Base-by-base conservation (phyloP, 2,329 filamentous ascomycete species). In the Didymosphaeria variabile region DNA sequence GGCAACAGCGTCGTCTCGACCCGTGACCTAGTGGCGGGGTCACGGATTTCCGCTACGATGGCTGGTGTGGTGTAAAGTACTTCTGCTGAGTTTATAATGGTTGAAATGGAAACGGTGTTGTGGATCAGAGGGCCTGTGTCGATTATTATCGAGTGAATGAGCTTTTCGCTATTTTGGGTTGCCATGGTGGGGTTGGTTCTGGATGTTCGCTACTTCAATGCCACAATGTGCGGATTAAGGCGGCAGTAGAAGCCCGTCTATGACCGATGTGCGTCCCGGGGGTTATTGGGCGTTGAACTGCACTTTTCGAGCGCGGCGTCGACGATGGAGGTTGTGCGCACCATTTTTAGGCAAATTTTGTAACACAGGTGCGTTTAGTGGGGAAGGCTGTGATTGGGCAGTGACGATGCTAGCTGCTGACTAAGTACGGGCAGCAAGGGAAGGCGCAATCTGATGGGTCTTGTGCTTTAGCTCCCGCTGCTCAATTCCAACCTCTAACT, bases 91-190 rank as follows among this genome's bases (percentile, higher is more conserved):
- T 87, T 85, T 55, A 97, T 83, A 12, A 99, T 87, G 0, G 91
- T 92, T 49, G 92, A 96, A 26, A 95, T 87, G 12, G 92, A 84
- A 13, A 94, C 93, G 66, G 95, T 90, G 80, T 97, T 97, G 76
- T 94, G 94, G 78, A 99, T 94, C 62, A 99, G 88, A 8, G 94
- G 93, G 29, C 94, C 94, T 3, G 95, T 91, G 76, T 99, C 95
- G 67, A 99, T 86, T 31, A 98, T 86, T 55, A 98, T 87, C 57
- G 90, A 91, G 81, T 96, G 89, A 53, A 97, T 88, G 0, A 90
- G 86, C 76, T 94, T 97, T 63, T 78, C 66, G 55, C 63, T 67
- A 13, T 69, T 59, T 59, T 68, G 52, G 23, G 66, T 59, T 45
- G 70, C 69, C 72, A 75, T 73, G 53, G 17, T 50, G 52, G 46